A percentile compares a stretch with the other conserved stretches of the same genome.
phyloP scores from a whole-genome alignment of 805 yeast species.

The Candida chilensis region DNA sequence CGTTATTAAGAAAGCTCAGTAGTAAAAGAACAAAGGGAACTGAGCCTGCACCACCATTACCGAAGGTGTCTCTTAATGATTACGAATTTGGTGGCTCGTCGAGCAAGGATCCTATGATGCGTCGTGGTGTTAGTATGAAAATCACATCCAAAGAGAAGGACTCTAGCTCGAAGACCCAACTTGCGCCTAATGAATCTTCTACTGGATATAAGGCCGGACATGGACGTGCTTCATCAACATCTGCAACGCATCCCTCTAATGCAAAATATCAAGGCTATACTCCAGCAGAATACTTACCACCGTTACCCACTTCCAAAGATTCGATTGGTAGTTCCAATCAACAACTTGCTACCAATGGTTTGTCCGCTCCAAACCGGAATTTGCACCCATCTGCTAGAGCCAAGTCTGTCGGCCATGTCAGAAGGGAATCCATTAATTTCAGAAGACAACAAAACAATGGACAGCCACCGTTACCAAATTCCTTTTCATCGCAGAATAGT shows the following conservation, averaged over 20 bases:
- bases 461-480: constrained; percentile 37
- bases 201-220: constrained; percentile 20
- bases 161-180: constrained; percentile 13
- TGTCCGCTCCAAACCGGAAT: constrained; percentile 11
- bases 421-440: constrained; percentile 48
- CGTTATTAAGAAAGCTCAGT: not conserved
- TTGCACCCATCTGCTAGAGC: constrained; percentile 84
- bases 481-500: constrained; percentile 31
- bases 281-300: constrained; percentile 33
- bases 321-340: constrained; percentile 8
- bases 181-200: constrained; percentile 10
- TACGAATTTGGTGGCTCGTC: constrained; percentile 5
- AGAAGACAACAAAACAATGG: constrained; percentile 6
- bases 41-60: constrained; percentile 2
- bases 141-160: constrained; percentile 49
- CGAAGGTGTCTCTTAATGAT: constrained; percentile 6
- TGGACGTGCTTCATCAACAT: constrained; percentile 23
- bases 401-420: constrained; percentile 75
- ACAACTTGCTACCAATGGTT: constrained; percentile 3
- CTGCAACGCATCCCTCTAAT: constrained; percentile 4
- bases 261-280: constrained; percentile 25
- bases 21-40: not conserved
- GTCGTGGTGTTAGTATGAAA: constrained; percentile 54
- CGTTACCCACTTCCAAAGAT: constrained; percentile 29
- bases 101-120: constrained; percentile 33